Percentiles rank a stretch among this genome's conserved stretches.
phyloP scores from a whole-genome alignment of 768 basidiomycete species.

The Basidioascus undulatus region DNA sequence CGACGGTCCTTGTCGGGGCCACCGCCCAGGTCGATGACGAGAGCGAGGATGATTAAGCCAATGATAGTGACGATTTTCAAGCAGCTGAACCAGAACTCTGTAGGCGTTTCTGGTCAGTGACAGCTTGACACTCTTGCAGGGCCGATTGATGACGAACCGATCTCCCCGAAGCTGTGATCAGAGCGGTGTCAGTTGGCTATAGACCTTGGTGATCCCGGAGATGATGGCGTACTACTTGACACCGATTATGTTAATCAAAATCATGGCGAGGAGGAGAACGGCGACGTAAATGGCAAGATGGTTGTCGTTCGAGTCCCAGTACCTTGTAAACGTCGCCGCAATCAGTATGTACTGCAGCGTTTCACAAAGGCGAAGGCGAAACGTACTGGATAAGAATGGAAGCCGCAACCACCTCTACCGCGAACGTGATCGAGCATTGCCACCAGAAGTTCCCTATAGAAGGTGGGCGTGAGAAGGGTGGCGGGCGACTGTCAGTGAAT shows the following conservation, averaged over 20 bases:
- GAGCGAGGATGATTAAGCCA: conserved; percentile 24
- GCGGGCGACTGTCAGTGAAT: conserved; percentile 28
- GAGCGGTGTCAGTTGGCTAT: background rate
- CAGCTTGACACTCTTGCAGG: conserved; percentile 16
- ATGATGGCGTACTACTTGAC: conserved; percentile 26
- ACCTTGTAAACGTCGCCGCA: too few species aligned
- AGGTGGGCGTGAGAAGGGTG: conserved; percentile 9
- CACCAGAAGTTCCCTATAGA: conserved; percentile 19
- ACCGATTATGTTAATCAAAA: conserved; percentile 42
- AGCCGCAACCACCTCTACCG: conserved; percentile 19
- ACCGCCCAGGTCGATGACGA: conserved; percentile 35
- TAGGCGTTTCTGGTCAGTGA: background rate
- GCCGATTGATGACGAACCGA: conserved; percentile 40
- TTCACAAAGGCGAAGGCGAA: too few species aligned
- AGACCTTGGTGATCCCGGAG: background rate
- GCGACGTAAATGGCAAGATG: conserved; percentile 36
- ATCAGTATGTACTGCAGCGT: too few species aligned
- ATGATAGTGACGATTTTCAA: conserved; percentile 17
- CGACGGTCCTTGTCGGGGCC: conserved; percentile 30
- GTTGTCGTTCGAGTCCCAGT: conserved; percentile 11
- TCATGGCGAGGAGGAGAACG: conserved; percentile 32
- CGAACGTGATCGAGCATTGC: conserved; percentile 21
- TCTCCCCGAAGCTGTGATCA: conserved; percentile 27
- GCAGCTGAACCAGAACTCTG: conserved; percentile 15
- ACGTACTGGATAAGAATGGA: conserved; percentile 15